Evolutionary conservation across 345 rosid species (phyloP).

Genomic region (Syzygium grande): DNA sequence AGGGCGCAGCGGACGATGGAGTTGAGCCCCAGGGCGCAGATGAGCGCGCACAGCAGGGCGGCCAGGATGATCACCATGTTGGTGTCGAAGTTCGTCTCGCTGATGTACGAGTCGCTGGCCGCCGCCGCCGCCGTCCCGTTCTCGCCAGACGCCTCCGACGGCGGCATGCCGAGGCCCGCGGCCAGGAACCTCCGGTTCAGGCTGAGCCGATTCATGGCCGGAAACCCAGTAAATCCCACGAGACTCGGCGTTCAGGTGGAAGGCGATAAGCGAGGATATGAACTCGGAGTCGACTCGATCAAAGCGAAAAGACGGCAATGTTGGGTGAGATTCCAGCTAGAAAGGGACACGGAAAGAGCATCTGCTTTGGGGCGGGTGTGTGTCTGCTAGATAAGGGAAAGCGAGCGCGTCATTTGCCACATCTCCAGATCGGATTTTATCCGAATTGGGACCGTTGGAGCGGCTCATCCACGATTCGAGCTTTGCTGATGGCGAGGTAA

Average conservation of each 20-base stretch:
- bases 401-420: neutral
- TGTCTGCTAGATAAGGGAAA: neutral
- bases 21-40: constrained; percentile 14
- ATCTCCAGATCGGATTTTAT: neutral
- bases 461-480: neutral
- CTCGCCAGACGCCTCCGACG: neutral
- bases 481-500: neutral
- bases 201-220: neutral
- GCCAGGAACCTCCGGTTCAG: constrained; percentile 3
- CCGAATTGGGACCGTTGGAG: neutral
- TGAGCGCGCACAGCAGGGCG: constrained; percentile 13
- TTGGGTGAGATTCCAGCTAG: constrained; percentile 2
- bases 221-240: neutral
- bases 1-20: constrained; percentile 5
- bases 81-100: constrained; percentile 10
- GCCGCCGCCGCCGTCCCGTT: neutral
- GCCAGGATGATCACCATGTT: constrained; percentile 16
- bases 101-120: neutral
- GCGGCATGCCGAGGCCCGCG: neutral
- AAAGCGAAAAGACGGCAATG: neutral
- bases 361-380: neutral
- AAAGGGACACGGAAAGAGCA: neutral
- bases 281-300: neutral
- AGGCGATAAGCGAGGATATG: neutral
- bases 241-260: neutral